These are phyloP conservation scores for Penicillium atrosanguineum DNA, from an alignment of 495 filamentous ascomycete species.

Conservation along the genomic window DNA sequence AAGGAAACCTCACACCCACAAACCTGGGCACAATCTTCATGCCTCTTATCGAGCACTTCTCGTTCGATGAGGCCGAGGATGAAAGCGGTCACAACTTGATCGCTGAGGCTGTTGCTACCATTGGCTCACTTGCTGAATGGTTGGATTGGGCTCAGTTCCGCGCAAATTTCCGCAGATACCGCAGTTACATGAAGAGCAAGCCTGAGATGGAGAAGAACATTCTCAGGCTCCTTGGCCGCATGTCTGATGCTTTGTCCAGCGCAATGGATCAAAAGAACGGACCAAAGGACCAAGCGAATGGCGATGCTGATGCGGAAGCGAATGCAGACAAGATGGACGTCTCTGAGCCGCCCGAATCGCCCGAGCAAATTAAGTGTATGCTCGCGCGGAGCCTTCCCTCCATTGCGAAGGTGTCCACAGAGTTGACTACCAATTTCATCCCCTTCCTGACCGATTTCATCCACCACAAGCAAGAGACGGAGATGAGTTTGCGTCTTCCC, in stretches of 20 bases:
- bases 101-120: slow-evolving; percentile 73
- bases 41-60: slow-evolving; percentile 89
- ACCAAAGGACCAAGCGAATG: slow-evolving; percentile 33
- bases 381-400: slow-evolving; percentile 68
- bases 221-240: slow-evolving; percentile 73
- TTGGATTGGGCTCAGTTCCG: slow-evolving; percentile 92
- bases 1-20: slow-evolving; percentile 61
- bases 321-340: slow-evolving; percentile 23
- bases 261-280: slow-evolving; percentile 44
- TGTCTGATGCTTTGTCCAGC: slow-evolving; percentile 69
- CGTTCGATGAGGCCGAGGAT: slow-evolving; percentile 74
- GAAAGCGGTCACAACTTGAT: slow-evolving; percentile 80
- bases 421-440: slow-evolving; percentile 71
- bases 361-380: slow-evolving; percentile 24
- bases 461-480: slow-evolving; percentile 89
- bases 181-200: slow-evolving; percentile 74
- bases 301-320: slow-evolving; percentile 13
- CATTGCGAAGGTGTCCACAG: slow-evolving; percentile 65
- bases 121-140: slow-evolving; percentile 68
- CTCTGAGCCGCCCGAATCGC: slow-evolving; percentile 15
- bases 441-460: slow-evolving; percentile 76
- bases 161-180: slow-evolving; percentile 75
- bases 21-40: slow-evolving; percentile 86
- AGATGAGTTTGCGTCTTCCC: slow-evolving; percentile 85
- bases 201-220: slow-evolving; percentile 82